These are phyloP conservation scores for Draba incana DNA, from an alignment of 345 rosid genomes.

Conservation along the genomic window DNA sequence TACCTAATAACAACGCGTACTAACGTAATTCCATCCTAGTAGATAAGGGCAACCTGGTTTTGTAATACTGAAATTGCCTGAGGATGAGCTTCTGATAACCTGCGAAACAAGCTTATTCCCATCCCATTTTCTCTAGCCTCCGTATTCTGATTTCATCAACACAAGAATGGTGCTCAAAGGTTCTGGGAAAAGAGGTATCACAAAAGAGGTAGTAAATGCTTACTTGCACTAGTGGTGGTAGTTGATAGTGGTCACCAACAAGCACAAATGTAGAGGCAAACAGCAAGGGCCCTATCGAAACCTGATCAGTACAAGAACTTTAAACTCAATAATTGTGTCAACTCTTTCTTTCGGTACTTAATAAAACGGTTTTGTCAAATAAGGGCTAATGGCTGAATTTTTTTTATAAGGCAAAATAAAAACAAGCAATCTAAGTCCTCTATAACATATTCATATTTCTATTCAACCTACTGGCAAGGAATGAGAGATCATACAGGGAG, in stretches of 20 bases:
- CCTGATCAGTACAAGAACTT: conserved; percentile 51
- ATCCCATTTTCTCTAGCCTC: conserved; percentile 97
- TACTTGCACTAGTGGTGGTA: conserved; percentile 97
- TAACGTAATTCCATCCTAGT: conserved; percentile 25
- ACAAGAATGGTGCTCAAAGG: conserved; percentile 35
- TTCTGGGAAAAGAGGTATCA: conserved; percentile 16
- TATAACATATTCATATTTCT: conserved; percentile 12
- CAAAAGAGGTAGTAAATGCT: conserved; percentile 25
- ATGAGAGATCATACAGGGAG: conserved; percentile 69
- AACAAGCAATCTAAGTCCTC: conserved; percentile 4
- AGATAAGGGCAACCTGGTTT: conserved; percentile 70
- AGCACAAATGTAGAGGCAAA: conserved; percentile 87
- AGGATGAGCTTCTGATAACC: conserved; percentile 98
- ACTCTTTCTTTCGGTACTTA: conserved; percentile 16
- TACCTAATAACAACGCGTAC: conserved; percentile 15
- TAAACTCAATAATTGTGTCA: conserved; percentile 16
- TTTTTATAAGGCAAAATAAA: not conserved
- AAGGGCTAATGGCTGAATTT: not conserved
- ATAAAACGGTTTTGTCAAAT: not conserved
- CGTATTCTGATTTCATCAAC: conserved; percentile 54
- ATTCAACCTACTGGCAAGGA: conserved; percentile 14
- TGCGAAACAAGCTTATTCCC: conserved; percentile 94
- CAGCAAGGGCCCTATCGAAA: conserved; percentile 90
- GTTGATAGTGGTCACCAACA: conserved; percentile 98
- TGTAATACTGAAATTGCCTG: conserved; percentile 93